Evolutionary conservation across 2,329 filamentous ascomycete genomes (phyloP), one percentile per base, ranked within the genome.

Genomic region (Aureobasidium sp.): DNA sequence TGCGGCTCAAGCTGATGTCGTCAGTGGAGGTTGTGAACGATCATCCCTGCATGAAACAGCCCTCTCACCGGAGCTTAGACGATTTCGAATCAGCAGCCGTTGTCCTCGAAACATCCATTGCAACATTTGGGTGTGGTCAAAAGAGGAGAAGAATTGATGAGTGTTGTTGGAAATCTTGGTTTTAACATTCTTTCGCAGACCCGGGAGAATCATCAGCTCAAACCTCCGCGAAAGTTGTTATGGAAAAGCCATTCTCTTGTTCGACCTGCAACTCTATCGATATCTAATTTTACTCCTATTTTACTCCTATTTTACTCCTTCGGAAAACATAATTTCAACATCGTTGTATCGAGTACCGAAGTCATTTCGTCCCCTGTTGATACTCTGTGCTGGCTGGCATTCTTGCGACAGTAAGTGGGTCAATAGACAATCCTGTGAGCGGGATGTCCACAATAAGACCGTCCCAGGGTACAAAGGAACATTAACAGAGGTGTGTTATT

Each of bases 11-110:
- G 42, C 31, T 47, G 27, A 48, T 37, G 54, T 48, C 39, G 53
- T 57, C 53, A 57, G 39, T 40, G 40, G 24, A 15, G 5, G 29
- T 35, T 29, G 27, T 17, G 7, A 33, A 45, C 39, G 29, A 45
- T 57, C 40, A 24, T 33, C 29, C 39, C 35, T 57, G 53, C 53
- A 57, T 57, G 52, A 56, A 56, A 56, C 39, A 33, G 27, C 17
- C 39, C 52, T 29, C 33, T 14, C 14, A 17, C 19, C 22, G 50
- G 53, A 29, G 53, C 40, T 45, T 39, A 35, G 24, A 33, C 39
- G 22, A 22, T 39, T 14, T 15, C 33, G 49, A 27, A n/a, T 19
- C 14, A 48, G 45, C 45, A 31, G 48, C 31, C 31, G 48, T n/a
- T 35, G 48, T 5, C 14, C n/a, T 50, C 31, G n/a, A 29, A n/a